A percentile compares a stretch with the other conserved stretches of the same genome.
Evolutionary conservation across 2,329 filamentous ascomycete species (phyloP).

Genomic region (Capronia epimyces): DNA sequence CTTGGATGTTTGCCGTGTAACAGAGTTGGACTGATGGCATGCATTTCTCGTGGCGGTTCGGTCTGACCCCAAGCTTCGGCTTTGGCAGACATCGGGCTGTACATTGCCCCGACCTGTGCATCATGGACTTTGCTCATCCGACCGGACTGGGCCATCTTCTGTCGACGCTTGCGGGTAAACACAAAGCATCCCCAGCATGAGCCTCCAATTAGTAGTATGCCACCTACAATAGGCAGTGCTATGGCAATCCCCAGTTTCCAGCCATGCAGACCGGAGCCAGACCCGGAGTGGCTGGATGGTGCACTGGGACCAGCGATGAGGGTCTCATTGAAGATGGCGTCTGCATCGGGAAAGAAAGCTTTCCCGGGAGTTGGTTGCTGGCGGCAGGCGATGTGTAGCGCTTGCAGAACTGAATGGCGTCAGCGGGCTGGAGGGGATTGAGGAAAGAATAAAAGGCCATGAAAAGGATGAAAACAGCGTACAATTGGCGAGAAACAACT

Average conservation of each 20-base stretch:
- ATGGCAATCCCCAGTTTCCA: conserved; percentile 39
- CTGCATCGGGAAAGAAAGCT: conserved; percentile 38
- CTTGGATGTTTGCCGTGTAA: conserved; percentile 21
- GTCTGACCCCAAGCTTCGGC: conserved; percentile 16
- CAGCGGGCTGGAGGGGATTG: not conserved
- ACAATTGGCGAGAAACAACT: conserved; percentile 44
- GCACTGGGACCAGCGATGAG: conserved; percentile 29
- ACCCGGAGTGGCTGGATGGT: conserved; percentile 21
- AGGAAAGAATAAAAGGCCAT: not conserved
- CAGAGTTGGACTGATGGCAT: conserved; percentile 20
- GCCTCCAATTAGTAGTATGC: conserved; percentile 35
- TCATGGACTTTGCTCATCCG: conserved; percentile 28
- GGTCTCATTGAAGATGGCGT: conserved; percentile 39
- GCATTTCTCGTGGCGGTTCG: conserved; percentile 26
- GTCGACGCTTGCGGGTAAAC: conserved; percentile 41
- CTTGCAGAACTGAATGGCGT: conserved; percentile 38
- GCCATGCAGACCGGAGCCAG: conserved; percentile 24
- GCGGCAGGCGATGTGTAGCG: conserved; percentile 43
- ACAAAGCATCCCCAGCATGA: conserved; percentile 39
- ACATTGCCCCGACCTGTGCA: conserved; percentile 17
- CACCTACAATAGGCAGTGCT: conserved; percentile 41
- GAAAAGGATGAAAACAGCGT: conserved; percentile 7
- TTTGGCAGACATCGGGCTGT: conserved; percentile 22
- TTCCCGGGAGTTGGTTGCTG: conserved; percentile 35
- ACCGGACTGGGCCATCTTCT: conserved; percentile 30